Percentiles rank a stretch among this genome's conserved stretches.
These are phyloP conservation scores for Lactarius hengduanensis DNA, from an alignment of 768 basidiomycete species.

Conservation along the genomic window DNA sequence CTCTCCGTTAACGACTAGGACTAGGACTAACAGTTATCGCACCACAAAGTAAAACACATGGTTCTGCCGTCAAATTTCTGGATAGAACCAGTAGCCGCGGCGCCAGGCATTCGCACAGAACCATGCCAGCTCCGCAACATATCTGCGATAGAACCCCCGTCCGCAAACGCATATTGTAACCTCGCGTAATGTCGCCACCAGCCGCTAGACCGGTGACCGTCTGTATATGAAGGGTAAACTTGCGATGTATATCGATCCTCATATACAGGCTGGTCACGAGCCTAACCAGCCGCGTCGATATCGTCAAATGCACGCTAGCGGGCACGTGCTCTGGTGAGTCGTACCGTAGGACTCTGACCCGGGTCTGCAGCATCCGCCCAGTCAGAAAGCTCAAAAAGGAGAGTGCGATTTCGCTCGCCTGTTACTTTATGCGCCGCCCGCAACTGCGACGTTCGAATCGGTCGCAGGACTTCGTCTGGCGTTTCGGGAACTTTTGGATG, in stretches of 20 bases:
- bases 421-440: not conserved
- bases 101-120: not conserved
- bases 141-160: constrained; percentile 9
- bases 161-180: not conserved
- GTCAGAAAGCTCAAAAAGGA: not conserved
- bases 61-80: too few relatives aligned
- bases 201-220: too few relatives aligned
- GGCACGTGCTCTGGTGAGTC: not conserved
- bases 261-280: too few relatives aligned
- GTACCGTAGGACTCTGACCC: constrained; percentile 1
- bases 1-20: too few relatives aligned
- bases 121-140: not conserved
- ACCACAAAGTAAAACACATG: too few relatives aligned
- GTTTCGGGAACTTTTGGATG: constrained; percentile 18
- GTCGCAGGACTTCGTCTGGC: constrained; percentile 12
- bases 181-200: not conserved
- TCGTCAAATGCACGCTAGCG: not conserved
- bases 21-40: too few relatives aligned
- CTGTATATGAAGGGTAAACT: too few relatives aligned
- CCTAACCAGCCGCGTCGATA: not conserved
- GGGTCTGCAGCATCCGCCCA: not conserved
- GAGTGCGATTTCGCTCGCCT: not conserved
- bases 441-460: not conserved
- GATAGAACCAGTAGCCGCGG: too few relatives aligned
- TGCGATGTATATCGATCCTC: too few relatives aligned